phyloP scores from a whole-genome alignment of 495 filamentous ascomycete species.

The Usnea hakonensis region DNA sequence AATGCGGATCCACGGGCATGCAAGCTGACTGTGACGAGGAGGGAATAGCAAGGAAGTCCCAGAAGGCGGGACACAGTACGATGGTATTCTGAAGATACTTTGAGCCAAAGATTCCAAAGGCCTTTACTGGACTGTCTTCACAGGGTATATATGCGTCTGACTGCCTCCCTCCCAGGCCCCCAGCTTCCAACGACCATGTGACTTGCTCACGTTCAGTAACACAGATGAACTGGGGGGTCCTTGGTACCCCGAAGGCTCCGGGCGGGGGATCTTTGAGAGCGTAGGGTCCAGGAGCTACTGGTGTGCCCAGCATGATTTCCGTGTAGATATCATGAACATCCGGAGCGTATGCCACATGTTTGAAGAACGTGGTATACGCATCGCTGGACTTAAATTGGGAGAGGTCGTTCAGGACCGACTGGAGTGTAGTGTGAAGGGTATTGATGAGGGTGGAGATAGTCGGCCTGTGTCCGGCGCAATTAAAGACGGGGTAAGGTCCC shows the following conservation, averaged over 20 bases:
- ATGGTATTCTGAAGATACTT: not conserved
- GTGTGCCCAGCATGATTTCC: not conserved
- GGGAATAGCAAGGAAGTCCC: not conserved
- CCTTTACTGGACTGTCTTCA: not conserved
- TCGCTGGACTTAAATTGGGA: not conserved
- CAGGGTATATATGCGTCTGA: not conserved
- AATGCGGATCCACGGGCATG: slow-evolving; percentile 1
- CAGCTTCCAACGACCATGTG: not conserved
- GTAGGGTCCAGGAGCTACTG: not conserved
- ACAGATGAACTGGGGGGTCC: not conserved
- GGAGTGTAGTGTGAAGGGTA: not conserved
- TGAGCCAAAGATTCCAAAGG: not conserved
- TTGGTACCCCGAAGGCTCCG: not conserved
- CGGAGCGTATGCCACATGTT: not conserved
- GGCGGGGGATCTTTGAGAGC: not conserved
- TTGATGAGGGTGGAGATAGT: not conserved
- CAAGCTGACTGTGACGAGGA: not conserved
- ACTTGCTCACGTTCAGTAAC: not conserved
- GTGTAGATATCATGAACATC: not conserved
- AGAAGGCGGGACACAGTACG: slow-evolving; percentile 10
- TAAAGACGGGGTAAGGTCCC: not conserved
- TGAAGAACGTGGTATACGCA: slow-evolving; percentile 1
- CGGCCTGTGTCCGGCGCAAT: not conserved
- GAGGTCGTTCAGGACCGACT: not conserved
- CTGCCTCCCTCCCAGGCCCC: not conserved